Evolutionary conservation across 805 yeast species (phyloP).

Genomic region (Candida rishiriensis): DNA sequence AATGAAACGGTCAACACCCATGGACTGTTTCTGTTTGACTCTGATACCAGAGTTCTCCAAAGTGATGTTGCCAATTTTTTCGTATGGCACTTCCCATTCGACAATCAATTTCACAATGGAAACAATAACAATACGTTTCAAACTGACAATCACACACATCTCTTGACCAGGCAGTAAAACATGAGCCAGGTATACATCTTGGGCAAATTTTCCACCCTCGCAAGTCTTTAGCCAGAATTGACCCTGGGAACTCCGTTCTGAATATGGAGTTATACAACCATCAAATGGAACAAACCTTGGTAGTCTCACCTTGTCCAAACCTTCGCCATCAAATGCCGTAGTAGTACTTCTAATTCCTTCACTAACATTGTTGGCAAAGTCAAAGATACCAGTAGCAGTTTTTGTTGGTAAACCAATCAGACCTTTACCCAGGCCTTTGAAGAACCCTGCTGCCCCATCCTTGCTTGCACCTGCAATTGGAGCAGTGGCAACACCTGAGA

Average conservation of each 20-base stretch:
- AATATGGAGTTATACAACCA: slow-evolving; percentile 68
- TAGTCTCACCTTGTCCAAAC: slow-evolving; percentile 72
- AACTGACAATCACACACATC: slow-evolving; percentile 70
- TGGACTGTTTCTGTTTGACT: slow-evolving; percentile 44
- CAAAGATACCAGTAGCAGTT: slow-evolving; percentile 92
- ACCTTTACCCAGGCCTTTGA: slow-evolving; percentile 92
- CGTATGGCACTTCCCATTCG: slow-evolving; percentile 70
- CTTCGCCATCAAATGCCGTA: slow-evolving; percentile 77
- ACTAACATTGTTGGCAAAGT: slow-evolving; percentile 85
- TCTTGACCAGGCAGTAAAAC: slow-evolving; percentile 78
- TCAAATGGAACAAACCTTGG: slow-evolving; percentile 75
- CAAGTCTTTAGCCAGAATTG: slow-evolving; percentile 85
- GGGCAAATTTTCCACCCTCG: slow-evolving; percentile 71
- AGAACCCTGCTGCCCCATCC: slow-evolving; percentile 88
- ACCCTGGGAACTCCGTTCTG: slow-evolving; percentile 85
- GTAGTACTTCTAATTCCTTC: slow-evolving; percentile 94
- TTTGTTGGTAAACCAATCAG: slow-evolving; percentile 94
- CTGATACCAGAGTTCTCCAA: slow-evolving; percentile 77
- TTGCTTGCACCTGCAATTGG: slow-evolving; percentile 87
- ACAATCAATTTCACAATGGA: slow-evolving; percentile 54
- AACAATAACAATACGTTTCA: slow-evolving; percentile 62
- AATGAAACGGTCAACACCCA: slow-evolving; percentile 51
- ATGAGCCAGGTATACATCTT: slow-evolving; percentile 82
- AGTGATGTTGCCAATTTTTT: slow-evolving; percentile 62
- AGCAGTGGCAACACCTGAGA: slow-evolving; percentile 84